phyloP scores from a whole-genome alignment of 2,329 filamentous ascomycete genomes.

The Fusarium sp. region DNA sequence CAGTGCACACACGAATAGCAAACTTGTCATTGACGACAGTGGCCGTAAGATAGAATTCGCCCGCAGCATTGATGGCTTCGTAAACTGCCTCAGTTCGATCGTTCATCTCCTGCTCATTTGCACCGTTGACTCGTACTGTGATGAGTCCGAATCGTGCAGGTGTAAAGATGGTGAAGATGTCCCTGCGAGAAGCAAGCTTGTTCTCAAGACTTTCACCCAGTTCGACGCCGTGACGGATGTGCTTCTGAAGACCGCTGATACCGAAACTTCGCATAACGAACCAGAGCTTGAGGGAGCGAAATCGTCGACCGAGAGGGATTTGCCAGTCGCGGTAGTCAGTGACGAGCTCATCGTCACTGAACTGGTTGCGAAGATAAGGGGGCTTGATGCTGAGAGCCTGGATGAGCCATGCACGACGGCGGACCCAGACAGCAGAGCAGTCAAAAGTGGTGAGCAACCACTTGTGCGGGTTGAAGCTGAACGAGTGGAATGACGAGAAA shows the following conservation, averaged over 20 bases:
- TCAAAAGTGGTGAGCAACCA: slow-evolving; percentile 97
- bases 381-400: slow-evolving; percentile 83
- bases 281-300: slow-evolving; percentile 93
- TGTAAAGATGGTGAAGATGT: slow-evolving; percentile 82
- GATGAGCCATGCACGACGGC: slow-evolving; percentile 80
- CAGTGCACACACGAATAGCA: slow-evolving; percentile 85
- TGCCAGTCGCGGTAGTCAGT: slow-evolving; percentile 98
- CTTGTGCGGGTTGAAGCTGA: slow-evolving; percentile 97
- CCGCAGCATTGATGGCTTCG: slow-evolving; percentile 77
- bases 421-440: slow-evolving; percentile 82
- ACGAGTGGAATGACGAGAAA: slow-evolving; percentile 81
- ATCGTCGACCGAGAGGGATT: slow-evolving; percentile 89
- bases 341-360: slow-evolving; percentile 83
- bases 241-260: slow-evolving; percentile 77
- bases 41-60: slow-evolving; percentile 86
- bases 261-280: slow-evolving; percentile 91
- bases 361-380: slow-evolving; percentile 83
- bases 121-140: slow-evolving; percentile 72
- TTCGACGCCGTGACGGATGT: slow-evolving; percentile 76
- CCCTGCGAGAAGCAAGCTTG: slow-evolving; percentile 67
- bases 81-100: slow-evolving; percentile 79
- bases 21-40: slow-evolving; percentile 79
- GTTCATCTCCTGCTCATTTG: slow-evolving; percentile 68
- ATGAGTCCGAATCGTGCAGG: slow-evolving; percentile 82
- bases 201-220: slow-evolving; percentile 78